A percentile compares a stretch with the other conserved stretches of the same genome.
phyloP scores from a whole-genome alignment of 2,329 filamentous ascomycete genomes.

The Chrysoporthe puriensis region DNA sequence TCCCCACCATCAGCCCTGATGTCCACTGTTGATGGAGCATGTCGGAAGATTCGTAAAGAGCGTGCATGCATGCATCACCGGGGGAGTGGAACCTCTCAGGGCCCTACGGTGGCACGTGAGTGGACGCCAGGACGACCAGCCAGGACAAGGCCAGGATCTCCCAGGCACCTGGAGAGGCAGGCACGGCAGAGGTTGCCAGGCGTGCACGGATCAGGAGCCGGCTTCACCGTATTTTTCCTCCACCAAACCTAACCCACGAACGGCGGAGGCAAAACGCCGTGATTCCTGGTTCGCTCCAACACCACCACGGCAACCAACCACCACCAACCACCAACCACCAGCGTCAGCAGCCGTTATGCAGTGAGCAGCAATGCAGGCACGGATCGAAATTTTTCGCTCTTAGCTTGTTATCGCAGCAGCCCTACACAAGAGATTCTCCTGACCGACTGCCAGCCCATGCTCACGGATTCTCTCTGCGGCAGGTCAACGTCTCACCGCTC shows the following conservation, averaged over 20 bases:
- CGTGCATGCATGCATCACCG: conserved; percentile 13
- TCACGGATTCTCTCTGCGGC: neutral
- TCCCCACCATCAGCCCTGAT: neutral
- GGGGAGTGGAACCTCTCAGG: neutral
- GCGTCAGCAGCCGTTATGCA: neutral
- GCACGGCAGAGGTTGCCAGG: neutral
- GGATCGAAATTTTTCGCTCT: neutral
- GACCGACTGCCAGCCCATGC: neutral
- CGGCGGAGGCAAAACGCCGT: neutral
- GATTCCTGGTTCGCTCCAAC: neutral
- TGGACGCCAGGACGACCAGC: neutral
- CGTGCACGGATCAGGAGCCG: conserved; percentile 14
- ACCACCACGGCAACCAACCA: neutral
- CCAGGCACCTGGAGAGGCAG: neutral
- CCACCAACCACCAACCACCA: neutral
- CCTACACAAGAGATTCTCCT: neutral
- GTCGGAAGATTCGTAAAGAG: conserved; percentile 18
- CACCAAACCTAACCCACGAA: conserved; percentile 10
- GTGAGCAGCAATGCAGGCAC: conserved; percentile 21
- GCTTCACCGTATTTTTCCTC: conserved; percentile 8
- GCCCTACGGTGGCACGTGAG: neutral
- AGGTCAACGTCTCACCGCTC: conserved; percentile 14
- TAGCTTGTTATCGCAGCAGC: neutral
- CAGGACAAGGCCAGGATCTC: neutral
- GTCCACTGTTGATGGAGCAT: neutral